phyloP scores from a whole-genome alignment of 2,329 filamentous ascomycete genomes.

The Purpureocillium lavendulum region DNA sequence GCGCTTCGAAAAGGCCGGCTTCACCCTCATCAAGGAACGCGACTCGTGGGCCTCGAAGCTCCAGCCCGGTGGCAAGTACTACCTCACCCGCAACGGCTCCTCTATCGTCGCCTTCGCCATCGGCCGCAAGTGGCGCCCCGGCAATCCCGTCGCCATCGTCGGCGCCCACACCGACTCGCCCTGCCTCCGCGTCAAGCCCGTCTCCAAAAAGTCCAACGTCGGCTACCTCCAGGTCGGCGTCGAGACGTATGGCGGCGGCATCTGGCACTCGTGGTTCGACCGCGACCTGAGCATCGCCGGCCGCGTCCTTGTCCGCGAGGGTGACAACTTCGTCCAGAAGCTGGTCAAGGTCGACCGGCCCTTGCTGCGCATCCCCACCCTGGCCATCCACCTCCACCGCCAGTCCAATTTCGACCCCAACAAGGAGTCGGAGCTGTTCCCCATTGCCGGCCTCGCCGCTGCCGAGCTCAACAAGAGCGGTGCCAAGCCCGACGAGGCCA shows the following conservation, averaged over 20 bases:
- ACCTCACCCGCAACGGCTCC: conserved; percentile 85
- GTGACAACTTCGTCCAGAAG: conserved; percentile 67
- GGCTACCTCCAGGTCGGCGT: conserved; percentile 93
- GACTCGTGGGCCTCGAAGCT: conserved; percentile 78
- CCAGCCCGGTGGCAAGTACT: conserved; percentile 87
- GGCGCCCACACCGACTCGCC: conserved; percentile 96
- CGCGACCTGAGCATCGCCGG: conserved; percentile 87
- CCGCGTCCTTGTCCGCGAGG: conserved; percentile 70
- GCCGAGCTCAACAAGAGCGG: conserved; percentile 75
- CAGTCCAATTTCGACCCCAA: conserved; percentile 84
- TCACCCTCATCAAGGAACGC: conserved; percentile 80
- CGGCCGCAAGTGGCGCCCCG: conserved; percentile 82
- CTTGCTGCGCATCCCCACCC: conserved; percentile 82
- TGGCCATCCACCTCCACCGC: conserved; percentile 90
- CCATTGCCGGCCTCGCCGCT: conserved; percentile 79
- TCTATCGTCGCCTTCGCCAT: conserved; percentile 91
- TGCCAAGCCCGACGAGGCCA: conserved; percentile 38
- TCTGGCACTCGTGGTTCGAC: conserved; percentile 99
- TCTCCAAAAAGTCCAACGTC: conserved; percentile 78
- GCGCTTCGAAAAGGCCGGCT: conserved; percentile 74
- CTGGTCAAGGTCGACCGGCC: conserved; percentile 87
- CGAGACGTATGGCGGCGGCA: conserved; percentile 91
- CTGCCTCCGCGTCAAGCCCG: conserved; percentile 84
- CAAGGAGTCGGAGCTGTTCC: conserved; percentile 93
- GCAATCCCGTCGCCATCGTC: conserved; percentile 86